phyloP scores from a whole-genome alignment of 306 rosid genomes.

The Vigna trinervia region DNA sequence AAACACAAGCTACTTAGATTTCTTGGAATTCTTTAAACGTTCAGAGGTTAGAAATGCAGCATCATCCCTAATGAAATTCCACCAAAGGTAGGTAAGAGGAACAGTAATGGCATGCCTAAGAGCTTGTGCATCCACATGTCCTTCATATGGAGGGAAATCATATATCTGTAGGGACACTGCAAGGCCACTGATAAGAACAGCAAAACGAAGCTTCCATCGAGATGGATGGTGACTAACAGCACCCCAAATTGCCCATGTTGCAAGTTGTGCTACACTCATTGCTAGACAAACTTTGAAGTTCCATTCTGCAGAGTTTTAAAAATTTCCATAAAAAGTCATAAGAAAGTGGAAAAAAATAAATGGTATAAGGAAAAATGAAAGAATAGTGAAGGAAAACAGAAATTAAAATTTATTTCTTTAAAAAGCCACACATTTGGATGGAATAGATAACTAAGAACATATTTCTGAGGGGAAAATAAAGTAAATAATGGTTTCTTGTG shows the following conservation, averaged over 20 bases:
- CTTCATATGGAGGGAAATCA: slow-evolving; percentile 76
- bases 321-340: neutral
- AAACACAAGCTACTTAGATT: slow-evolving; percentile 58
- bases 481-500: neutral
- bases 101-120: slow-evolving; percentile 77
- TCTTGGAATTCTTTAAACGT: slow-evolving; percentile 59
- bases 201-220: slow-evolving; percentile 67
- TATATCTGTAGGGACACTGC: slow-evolving; percentile 68
- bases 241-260: slow-evolving; percentile 75
- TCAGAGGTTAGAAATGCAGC: slow-evolving; percentile 57
- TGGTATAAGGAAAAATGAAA: neutral
- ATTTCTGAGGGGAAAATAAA: neutral
- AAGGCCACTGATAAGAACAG: slow-evolving; percentile 62
- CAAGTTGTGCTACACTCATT: slow-evolving; percentile 68
- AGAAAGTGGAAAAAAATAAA: neutral
- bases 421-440: neutral
- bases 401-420: too few species aligned
- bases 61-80: slow-evolving; percentile 86
- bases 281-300: slow-evolving; percentile 77
- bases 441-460: neutral
- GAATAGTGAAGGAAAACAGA: neutral
- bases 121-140: slow-evolving; percentile 74
- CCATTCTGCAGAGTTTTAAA: slow-evolving; percentile 64
- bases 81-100: slow-evolving; percentile 78
- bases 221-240: slow-evolving; percentile 64